phyloP scores from a whole-genome alignment of 2,329 filamentous ascomycete species.

The Aspergillus quadrilineatus region DNA sequence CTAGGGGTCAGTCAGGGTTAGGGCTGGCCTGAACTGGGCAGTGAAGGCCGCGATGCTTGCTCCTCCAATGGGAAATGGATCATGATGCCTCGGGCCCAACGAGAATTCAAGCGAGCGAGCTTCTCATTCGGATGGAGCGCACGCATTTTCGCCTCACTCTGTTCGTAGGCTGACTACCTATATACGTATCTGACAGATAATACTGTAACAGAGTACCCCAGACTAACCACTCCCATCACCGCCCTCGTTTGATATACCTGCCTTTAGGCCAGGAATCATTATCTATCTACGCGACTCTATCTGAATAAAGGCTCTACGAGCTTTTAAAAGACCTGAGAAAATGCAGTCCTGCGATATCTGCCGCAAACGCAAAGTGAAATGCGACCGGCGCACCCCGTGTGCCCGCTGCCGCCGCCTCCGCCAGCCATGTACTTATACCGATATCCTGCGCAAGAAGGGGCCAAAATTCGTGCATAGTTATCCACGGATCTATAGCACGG shows the following conservation, averaged over 20 bases:
- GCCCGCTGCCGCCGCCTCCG: conserved; percentile 5
- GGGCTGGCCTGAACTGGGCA: too few species aligned
- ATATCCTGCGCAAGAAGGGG: conserved; percentile 4
- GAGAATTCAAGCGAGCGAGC: background rate
- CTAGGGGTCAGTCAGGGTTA: too few species aligned
- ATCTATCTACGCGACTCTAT: too few species aligned
- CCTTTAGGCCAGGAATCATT: too few species aligned
- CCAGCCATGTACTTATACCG: conserved; percentile 6
- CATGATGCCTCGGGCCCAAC: background rate
- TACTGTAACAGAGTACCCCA: too few species aligned
- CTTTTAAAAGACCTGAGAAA: background rate
- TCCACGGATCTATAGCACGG: background rate
- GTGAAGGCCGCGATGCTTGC: background rate
- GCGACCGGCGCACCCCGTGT: conserved; percentile 4
- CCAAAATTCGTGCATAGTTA: conserved; percentile 6
- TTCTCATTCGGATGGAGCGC: too few species aligned
- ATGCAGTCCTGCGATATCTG: conserved; percentile 13
- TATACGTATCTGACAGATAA: too few species aligned
- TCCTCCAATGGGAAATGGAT: background rate
- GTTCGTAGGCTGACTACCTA: too few species aligned
- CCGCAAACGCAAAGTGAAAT: conserved; percentile 11
- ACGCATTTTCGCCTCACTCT: too few species aligned
- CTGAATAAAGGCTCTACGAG: too few species aligned
- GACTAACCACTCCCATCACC: too few species aligned
- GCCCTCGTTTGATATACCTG: too few species aligned